Evolutionary conservation across 179 eudicot genomes (phyloP).

Genomic region (Silene vulgaris): DNA sequence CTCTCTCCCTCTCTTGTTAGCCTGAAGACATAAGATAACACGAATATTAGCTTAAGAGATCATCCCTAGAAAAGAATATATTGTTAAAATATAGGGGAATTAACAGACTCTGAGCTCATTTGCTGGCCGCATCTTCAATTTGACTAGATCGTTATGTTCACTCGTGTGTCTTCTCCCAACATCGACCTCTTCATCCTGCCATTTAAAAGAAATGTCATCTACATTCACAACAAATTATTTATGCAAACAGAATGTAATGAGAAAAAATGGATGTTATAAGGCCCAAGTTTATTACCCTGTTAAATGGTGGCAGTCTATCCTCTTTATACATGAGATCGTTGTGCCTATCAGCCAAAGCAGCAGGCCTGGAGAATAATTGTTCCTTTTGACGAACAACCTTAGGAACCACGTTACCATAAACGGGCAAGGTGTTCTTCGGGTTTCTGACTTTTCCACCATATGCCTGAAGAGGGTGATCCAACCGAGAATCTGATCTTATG

Average conservation of each 20-base stretch:
- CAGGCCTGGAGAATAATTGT: conserved; percentile 32
- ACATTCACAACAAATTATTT: background rate
- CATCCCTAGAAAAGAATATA: background rate
- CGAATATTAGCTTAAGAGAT: conserved; percentile 10
- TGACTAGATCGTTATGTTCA: conserved; percentile 33
- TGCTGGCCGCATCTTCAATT: conserved; percentile 27
- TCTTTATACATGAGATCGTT: conserved; percentile 26
- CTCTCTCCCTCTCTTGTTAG: conserved; percentile 48
- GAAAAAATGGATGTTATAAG: conserved; percentile 6
- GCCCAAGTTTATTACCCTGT: conserved; percentile 63
- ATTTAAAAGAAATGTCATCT: conserved; percentile 16
- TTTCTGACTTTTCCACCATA: conserved; percentile 38
- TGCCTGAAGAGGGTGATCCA: conserved; percentile 25
- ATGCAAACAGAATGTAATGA: conserved; percentile 2
- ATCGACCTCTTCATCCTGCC: conserved; percentile 43
- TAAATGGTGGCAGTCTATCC: conserved; percentile 36
- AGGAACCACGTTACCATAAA: conserved; percentile 27
- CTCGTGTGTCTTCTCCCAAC: conserved; percentile 32
- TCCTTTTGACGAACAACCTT: conserved; percentile 34
- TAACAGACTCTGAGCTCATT: conserved; percentile 44
- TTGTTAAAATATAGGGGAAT: background rate
- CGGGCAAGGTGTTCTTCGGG: conserved; percentile 28
- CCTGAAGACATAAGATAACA: conserved; percentile 32
- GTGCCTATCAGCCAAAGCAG: conserved; percentile 32
- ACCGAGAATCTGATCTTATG: conserved; percentile 29